Evolutionary conservation across 2,329 filamentous ascomycete genomes (phyloP).

Genomic region (Clonostachys byssicola): DNA sequence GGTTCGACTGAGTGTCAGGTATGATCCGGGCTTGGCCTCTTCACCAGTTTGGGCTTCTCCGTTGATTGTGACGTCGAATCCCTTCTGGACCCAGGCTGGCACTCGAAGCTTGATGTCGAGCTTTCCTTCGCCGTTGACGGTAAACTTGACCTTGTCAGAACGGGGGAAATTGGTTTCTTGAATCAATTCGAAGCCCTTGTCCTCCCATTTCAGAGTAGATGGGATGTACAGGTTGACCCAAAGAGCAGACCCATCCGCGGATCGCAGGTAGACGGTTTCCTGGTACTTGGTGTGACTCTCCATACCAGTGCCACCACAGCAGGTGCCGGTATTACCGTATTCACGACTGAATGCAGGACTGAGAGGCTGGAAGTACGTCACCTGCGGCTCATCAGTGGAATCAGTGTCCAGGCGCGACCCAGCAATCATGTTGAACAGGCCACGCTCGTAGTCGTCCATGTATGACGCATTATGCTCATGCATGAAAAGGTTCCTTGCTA

Average conservation of each 20-base stretch:
- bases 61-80: slow-evolving; percentile 18
- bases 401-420: slow-evolving; percentile 18
- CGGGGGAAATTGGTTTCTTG: slow-evolving; percentile 22
- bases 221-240: slow-evolving; percentile 24
- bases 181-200: slow-evolving; percentile 16
- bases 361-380: slow-evolving; percentile 24
- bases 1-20: slow-evolving; percentile 17
- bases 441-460: slow-evolving; percentile 25
- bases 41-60: slow-evolving; percentile 9
- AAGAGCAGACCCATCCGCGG: slow-evolving; percentile 19
- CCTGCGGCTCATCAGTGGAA: slow-evolving; percentile 13
- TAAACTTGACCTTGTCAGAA: slow-evolving; percentile 14
- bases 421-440: slow-evolving; percentile 23
- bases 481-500: slow-evolving; percentile 21
- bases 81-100: slow-evolving; percentile 17
- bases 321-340: slow-evolving; percentile 23
- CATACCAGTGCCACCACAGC: slow-evolving; percentile 22
- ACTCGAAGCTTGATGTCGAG: slow-evolving; percentile 22
- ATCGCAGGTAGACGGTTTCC: slow-evolving; percentile 23
- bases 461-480: slow-evolving; percentile 22
- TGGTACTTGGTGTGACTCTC: slow-evolving; percentile 27
- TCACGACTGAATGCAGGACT: slow-evolving; percentile 15
- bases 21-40: slow-evolving; percentile 13
- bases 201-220: slow-evolving; percentile 18
- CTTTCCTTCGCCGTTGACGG: slow-evolving; percentile 14